These are phyloP conservation scores for Coriolopsis trogii DNA, from an alignment of 1,284 basidiomycete species.

Conservation along the genomic window DNA sequence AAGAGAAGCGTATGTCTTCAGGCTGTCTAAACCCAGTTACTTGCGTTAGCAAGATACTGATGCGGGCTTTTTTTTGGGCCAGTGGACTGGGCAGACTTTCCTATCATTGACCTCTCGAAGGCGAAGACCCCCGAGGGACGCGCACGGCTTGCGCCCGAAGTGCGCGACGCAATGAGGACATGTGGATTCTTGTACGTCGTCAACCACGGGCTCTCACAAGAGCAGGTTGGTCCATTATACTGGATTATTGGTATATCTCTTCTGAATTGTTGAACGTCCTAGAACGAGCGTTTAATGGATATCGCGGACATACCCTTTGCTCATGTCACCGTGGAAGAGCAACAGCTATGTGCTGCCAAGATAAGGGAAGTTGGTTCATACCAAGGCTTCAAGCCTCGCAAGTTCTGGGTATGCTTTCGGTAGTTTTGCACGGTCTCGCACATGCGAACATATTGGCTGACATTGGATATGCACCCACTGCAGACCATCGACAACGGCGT, in stretches of 20 bases:
- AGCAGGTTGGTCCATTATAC: slow-evolving; percentile 51
- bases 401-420: slow-evolving; percentile 50
- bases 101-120: slow-evolving; percentile 63
- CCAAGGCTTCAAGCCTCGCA: slow-evolving; percentile 60
- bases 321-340: slow-evolving; percentile 57
- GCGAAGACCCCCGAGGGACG: slow-evolving; percentile 50
- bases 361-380: slow-evolving; percentile 55
- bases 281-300: slow-evolving; percentile 50
- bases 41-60: too few species aligned
- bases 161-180: slow-evolving; percentile 58
- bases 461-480: neutral
- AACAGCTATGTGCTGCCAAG: slow-evolving; percentile 47
- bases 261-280: neutral
- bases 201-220: slow-evolving; percentile 55
- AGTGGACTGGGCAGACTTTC: slow-evolving; percentile 75
- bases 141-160: slow-evolving; percentile 46
- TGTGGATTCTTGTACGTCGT: slow-evolving; percentile 67
- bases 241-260: too few species aligned
- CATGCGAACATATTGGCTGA: neutral
- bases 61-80: too few species aligned
- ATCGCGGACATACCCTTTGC: slow-evolving; percentile 65
- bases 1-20: slow-evolving; percentile 36
- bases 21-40: too few species aligned
- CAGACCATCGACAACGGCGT: slow-evolving; percentile 55
- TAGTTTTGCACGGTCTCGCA: neutral